Percentiles rank a stretch among this genome's conserved stretches.
Evolutionary conservation across 257 asterid genomes (phyloP).

Genomic region (Anisodus acutangulus): DNA sequence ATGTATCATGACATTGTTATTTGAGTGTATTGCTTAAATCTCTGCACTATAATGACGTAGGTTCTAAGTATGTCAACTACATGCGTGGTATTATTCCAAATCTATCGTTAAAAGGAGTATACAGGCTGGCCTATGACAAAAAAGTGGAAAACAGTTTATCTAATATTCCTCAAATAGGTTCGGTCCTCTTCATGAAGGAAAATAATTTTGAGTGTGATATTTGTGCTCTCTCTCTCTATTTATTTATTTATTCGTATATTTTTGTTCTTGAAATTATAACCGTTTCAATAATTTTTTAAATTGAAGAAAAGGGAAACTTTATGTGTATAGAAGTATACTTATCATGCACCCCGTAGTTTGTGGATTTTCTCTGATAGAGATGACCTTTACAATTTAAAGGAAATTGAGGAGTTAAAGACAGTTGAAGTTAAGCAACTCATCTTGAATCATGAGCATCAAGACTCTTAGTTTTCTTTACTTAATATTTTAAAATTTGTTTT

Average conservation of each 20-base stretch:
- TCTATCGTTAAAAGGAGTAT: background rate
- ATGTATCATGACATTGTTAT: conserved; percentile 11
- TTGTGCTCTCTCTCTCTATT: background rate
- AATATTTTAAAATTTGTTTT: background rate
- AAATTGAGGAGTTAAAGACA: background rate
- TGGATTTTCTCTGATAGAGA: background rate
- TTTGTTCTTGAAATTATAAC: background rate
- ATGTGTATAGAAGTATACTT: background rate
- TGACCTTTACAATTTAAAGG: background rate
- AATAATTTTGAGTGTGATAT: background rate
- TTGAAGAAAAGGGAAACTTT: background rate
- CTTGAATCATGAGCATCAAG: conserved; percentile 16
- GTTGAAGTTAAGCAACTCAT: background rate
- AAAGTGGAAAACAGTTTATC: background rate
- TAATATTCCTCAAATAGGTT: background rate
- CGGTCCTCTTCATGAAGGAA: background rate
- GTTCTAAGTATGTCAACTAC: background rate
- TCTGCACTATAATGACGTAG: background rate
- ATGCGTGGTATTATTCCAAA: background rate
- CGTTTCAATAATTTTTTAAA: background rate
- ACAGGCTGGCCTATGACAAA: background rate
- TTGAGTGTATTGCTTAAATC: conserved; percentile 28
- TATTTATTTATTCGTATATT: background rate
- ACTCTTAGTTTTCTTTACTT: background rate
- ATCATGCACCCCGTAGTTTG: background rate